These are phyloP conservation scores for Tillandsia fasciculata DNA, from an alignment of 176 grass and related monocot genomes.

Conservation along the genomic window DNA sequence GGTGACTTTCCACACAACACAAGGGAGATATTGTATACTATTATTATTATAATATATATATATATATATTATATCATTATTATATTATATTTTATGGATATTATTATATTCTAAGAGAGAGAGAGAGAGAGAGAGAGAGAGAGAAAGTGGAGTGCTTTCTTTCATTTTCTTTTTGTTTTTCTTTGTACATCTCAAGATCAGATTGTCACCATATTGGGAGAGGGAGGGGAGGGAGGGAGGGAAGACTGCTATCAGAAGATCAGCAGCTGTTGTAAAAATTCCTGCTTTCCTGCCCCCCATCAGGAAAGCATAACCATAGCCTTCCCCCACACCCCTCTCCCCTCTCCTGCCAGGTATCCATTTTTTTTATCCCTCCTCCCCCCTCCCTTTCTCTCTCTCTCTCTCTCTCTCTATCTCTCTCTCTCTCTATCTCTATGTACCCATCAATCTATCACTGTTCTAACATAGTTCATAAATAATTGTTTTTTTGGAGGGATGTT, in stretches of 20 bases:
- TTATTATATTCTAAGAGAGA: neutral
- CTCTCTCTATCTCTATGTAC: constrained; percentile 24
- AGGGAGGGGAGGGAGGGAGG: too few relatives aligned
- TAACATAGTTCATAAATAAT: neutral
- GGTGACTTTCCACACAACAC: too few relatives aligned
- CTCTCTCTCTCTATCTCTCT: constrained; percentile 8
- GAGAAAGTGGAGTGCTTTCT: neutral
- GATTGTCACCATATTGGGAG: constrained; percentile 52
- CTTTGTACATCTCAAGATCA: constrained; percentile 40
- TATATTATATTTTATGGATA: too few relatives aligned
- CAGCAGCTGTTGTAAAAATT: constrained; percentile 44
- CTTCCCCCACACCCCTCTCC: constrained; percentile 13
- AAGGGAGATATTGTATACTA: too few relatives aligned
- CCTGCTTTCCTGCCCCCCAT: constrained; percentile 44
- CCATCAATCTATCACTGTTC: constrained; percentile 19
- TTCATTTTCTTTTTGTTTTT: constrained; percentile 24
- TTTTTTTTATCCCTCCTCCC: constrained; percentile 21
- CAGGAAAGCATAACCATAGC: constrained; percentile 35
- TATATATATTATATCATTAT: too few relatives aligned
- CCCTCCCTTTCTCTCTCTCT: neutral
- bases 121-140: neutral
- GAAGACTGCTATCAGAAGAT: constrained; percentile 11
- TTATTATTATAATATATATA: too few relatives aligned
- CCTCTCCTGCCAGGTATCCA: constrained; percentile 41
- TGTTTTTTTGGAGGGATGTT: neutral